These are phyloP conservation scores for Aspergillus hancockii DNA, from an alignment of 495 filamentous ascomycete species.

Conservation along the genomic window DNA sequence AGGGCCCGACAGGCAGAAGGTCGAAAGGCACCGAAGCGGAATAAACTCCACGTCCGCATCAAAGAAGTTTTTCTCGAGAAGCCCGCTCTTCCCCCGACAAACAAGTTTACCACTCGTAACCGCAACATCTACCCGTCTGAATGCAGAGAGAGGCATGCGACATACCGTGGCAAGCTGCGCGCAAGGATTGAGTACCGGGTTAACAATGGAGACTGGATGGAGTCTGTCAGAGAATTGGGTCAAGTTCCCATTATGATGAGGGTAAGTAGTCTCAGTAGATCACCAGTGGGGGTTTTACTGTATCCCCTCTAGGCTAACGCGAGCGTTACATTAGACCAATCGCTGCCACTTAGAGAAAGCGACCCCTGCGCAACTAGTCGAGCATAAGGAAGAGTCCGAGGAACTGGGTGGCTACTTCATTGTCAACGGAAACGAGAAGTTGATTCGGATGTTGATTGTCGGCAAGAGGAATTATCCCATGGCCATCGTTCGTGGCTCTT, in stretches of 20 bases:
- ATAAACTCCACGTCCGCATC: slow-evolving; percentile 71
- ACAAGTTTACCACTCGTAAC: slow-evolving; percentile 74
- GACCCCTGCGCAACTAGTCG: slow-evolving; percentile 76
- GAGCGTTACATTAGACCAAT: slow-evolving; percentile 59
- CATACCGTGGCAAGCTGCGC: slow-evolving; percentile 84
- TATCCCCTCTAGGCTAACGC: slow-evolving; percentile 6
- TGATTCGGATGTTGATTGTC: slow-evolving; percentile 89
- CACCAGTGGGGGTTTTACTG: not conserved
- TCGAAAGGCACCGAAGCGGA: slow-evolving; percentile 56
- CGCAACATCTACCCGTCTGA: slow-evolving; percentile 89
- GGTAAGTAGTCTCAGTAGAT: slow-evolving; percentile 43
- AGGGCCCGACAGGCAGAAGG: slow-evolving; percentile 42
- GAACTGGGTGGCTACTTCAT: slow-evolving; percentile 91
- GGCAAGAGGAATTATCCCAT: slow-evolving; percentile 90
- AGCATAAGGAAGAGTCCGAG: slow-evolving; percentile 88
- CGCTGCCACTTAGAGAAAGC: slow-evolving; percentile 86
- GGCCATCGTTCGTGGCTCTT: slow-evolving; percentile 88
- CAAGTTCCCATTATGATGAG: slow-evolving; percentile 91
- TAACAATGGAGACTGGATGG: slow-evolving; percentile 81
- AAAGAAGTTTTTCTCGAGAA: slow-evolving; percentile 78
- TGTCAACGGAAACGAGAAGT: slow-evolving; percentile 73
- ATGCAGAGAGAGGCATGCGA: slow-evolving; percentile 89
- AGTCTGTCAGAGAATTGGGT: slow-evolving; percentile 79
- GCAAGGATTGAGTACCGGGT: slow-evolving; percentile 78
- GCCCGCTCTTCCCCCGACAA: slow-evolving; percentile 68